These are phyloP conservation scores for Phaffomyces opuntiae DNA, from an alignment of 805 yeast species.

Conservation along the genomic window DNA sequence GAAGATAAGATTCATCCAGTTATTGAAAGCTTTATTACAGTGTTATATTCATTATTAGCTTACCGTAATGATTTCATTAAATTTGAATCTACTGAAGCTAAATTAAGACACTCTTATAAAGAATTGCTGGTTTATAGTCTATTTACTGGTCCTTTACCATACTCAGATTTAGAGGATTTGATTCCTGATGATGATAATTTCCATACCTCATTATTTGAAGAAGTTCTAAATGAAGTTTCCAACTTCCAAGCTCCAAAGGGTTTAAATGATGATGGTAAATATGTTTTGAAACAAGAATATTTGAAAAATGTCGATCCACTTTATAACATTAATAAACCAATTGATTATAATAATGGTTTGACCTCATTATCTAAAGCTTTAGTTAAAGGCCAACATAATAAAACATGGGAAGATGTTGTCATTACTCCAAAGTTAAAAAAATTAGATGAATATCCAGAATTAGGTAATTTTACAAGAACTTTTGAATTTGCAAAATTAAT, in stretches of 20 bases:
- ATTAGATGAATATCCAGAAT: conserved; percentile 28
- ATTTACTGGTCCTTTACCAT: conserved; percentile 46
- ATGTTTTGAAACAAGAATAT: conserved; percentile 43
- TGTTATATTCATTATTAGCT: conserved; percentile 59
- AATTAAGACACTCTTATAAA: conserved; percentile 25
- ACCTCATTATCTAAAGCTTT: conserved; percentile 38
- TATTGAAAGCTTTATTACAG: conserved; percentile 73
- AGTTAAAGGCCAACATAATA: conserved; percentile 19
- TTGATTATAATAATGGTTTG: conserved; percentile 46
- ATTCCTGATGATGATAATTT: conserved; percentile 28
- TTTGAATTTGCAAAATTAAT: conserved; percentile 48
- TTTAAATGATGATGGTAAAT: conserved; percentile 59
- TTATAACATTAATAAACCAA: conserved; percentile 36
- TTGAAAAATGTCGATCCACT: conserved; percentile 52
- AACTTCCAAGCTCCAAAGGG: conserved; percentile 60
- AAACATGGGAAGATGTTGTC: conserved; percentile 30
- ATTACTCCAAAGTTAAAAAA: conserved; percentile 37
- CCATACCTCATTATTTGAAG: conserved; percentile 46
- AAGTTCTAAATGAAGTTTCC: conserved; percentile 54
- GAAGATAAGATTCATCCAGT: conserved; percentile 47
- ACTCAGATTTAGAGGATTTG: conserved; percentile 39
- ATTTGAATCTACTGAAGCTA: conserved; percentile 25
- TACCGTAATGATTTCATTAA: conserved; percentile 60
- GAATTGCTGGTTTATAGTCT: conserved; percentile 43
- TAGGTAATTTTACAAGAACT: conserved; percentile 48